Percentiles rank a stretch among this genome's conserved stretches.
These are phyloP conservation scores for Volvox reticuliferus DNA, from an alignment of 139 green algal species.

Conservation along the genomic window DNA sequence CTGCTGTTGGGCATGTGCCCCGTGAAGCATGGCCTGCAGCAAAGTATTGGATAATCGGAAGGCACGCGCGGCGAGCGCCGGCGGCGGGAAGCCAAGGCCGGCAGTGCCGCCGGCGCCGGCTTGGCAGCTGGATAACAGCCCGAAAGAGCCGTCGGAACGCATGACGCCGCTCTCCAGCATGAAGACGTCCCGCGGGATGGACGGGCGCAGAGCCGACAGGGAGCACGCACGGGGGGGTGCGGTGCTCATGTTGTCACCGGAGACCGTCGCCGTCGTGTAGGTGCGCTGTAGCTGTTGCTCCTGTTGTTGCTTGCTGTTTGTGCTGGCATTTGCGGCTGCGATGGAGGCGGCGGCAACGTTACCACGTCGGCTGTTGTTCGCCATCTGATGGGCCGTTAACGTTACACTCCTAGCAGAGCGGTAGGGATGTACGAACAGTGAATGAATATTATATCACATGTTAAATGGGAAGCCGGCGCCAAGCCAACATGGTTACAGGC, in stretches of 20 bases:
- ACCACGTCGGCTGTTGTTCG: not conserved
- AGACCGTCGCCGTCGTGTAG: not conserved
- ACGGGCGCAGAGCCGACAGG: not conserved
- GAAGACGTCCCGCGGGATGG: not conserved
- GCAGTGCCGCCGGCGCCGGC: not conserved
- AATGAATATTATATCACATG: no score
- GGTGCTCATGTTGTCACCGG: not conserved
- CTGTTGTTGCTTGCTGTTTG: not conserved
- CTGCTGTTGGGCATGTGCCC: not conserved
- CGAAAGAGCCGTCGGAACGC: not conserved
- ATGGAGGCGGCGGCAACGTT: not conserved
- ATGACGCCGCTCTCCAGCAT: not conserved
- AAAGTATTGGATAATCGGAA: conserved; percentile 18
- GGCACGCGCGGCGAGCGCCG: not conserved
- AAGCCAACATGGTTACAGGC: no score
- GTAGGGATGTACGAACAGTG: no score
- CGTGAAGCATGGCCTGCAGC: conserved; percentile 7
- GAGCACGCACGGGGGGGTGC: not conserved
- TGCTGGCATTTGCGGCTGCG: no score
- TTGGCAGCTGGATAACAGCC: not conserved
- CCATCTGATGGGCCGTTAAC: not conserved
- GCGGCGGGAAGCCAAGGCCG: no score
- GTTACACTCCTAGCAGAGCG: not conserved
- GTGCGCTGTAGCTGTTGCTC: not conserved
- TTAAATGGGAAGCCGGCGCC: no score